Conservation (phyloP, 176 grass and related monocot species). For the Calamus simplicifolius region DNA sequence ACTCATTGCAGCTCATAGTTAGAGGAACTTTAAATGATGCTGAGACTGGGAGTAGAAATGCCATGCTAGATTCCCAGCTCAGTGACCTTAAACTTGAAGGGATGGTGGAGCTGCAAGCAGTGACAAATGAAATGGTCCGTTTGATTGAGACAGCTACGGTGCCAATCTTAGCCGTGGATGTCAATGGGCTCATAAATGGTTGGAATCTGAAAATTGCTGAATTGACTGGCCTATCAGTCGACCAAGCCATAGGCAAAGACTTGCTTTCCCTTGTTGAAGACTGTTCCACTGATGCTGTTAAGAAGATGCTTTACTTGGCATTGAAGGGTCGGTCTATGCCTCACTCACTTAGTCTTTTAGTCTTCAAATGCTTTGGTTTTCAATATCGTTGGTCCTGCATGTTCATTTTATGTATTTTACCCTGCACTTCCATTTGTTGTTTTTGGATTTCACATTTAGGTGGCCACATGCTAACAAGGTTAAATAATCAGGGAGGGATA, state of each 20-base stretch:
- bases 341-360: background rate
- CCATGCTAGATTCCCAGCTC: slow-evolving; percentile 50
- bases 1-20: slow-evolving; percentile 91
- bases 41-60: slow-evolving; percentile 6
- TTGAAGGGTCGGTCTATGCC: slow-evolving; percentile 44
- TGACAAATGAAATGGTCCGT: slow-evolving; percentile 95
- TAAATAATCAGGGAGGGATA: no score
- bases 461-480: no score
- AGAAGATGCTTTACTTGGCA: slow-evolving; percentile 80
- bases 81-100: slow-evolving; percentile 72
- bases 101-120: slow-evolving; percentile 69
- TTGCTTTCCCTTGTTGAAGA: slow-evolving; percentile 79
- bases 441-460: no score
- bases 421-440: no score
- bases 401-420: no score
- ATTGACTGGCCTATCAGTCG: slow-evolving; percentile 63
- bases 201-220: slow-evolving; percentile 91
- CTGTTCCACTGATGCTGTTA: slow-evolving; percentile 47
- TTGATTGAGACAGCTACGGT: slow-evolving; percentile 91
- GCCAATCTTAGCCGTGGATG: slow-evolving; percentile 85
- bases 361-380: background rate
- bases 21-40: slow-evolving; percentile 48
- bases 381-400: background rate
- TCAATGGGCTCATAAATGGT: slow-evolving; percentile 73
- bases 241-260: slow-evolving; percentile 75